phyloP scores from a whole-genome alignment of 1,139 yeast species.

The Suhomyces bolitotheri region DNA sequence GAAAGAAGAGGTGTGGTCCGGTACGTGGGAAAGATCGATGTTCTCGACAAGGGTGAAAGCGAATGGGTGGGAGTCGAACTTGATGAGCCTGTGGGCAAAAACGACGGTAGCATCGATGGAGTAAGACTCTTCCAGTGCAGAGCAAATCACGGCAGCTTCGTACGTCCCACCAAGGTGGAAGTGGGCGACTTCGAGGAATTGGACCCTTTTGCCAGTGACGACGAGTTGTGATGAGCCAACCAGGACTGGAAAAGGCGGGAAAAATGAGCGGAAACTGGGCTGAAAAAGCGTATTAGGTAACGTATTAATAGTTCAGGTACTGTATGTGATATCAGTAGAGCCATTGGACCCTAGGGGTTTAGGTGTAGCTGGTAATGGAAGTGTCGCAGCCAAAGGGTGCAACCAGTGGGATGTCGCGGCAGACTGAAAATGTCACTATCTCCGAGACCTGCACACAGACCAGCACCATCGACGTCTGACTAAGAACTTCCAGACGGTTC shows the following conservation, averaged over 20 bases:
- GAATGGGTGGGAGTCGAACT: conserved; percentile 52
- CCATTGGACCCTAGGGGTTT: not conserved
- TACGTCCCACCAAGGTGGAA: conserved; percentile 50
- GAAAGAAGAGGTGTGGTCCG: conserved; percentile 68
- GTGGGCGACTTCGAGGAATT: conserved; percentile 55
- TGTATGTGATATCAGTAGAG: too few species aligned
- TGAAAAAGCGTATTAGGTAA: too few species aligned
- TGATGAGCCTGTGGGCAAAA: conserved; percentile 52
- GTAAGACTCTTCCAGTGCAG: conserved; percentile 35
- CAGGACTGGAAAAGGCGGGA: too few species aligned
- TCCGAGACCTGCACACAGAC: conserved; percentile 10
- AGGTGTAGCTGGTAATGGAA: too few species aligned
- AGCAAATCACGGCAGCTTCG: conserved; percentile 50
- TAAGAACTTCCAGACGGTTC: too few species aligned
- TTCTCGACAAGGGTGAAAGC: conserved; percentile 47
- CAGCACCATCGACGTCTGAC: too few species aligned
- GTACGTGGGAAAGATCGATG: conserved; percentile 67
- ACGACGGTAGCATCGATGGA: conserved; percentile 42
- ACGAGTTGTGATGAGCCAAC: conserved; percentile 25
- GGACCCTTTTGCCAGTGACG: conserved; percentile 43
- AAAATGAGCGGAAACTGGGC: too few species aligned
- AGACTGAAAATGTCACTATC: too few species aligned
- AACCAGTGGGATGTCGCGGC: too few species aligned
- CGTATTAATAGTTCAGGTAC: too few species aligned
- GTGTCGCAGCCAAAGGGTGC: too few species aligned